Conservation (phyloP, 306 rosid genomes). For the Quercus bicolor region DNA sequence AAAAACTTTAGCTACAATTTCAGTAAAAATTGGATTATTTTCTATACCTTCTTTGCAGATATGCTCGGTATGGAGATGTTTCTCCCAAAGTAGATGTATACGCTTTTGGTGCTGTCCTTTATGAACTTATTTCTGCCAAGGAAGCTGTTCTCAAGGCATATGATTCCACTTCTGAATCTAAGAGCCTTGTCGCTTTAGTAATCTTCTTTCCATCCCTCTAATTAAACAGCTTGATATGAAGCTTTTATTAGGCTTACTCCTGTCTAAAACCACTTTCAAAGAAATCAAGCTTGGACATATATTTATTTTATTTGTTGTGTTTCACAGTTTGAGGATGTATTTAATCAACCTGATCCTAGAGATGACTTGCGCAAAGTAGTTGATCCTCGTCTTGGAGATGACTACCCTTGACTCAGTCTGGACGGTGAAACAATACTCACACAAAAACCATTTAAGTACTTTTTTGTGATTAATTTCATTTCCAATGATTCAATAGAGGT, state of each 20-base stretch:
- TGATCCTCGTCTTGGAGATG: conserved; percentile 73
- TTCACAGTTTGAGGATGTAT: conserved; percentile 76
- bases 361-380: conserved; percentile 57
- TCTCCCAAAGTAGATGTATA: conserved; percentile 84
- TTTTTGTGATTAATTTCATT: neutral
- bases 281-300: neutral
- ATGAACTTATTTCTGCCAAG: conserved; percentile 86
- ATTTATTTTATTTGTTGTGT: neutral
- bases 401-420: conserved; percentile 63
- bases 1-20: neutral
- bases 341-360: conserved; percentile 42
- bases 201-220: conserved; percentile 12
- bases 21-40: conserved; percentile 11
- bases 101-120: conserved; percentile 90
- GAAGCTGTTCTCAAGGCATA: conserved; percentile 56
- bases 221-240: neutral
- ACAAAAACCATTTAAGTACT: neutral
- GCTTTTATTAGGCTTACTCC: neutral
- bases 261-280: neutral
- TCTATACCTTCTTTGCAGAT: conserved; percentile 37
- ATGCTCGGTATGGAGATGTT: conserved; percentile 78
- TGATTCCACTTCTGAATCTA: conserved; percentile 49
- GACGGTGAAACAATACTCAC: conserved; percentile 51
- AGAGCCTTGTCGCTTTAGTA: conserved; percentile 77
- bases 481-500: conserved; percentile 2